These are phyloP conservation scores for Penicillium sp. DNA, from an alignment of 2,329 filamentous ascomycete genomes.

Conservation along the genomic window DNA sequence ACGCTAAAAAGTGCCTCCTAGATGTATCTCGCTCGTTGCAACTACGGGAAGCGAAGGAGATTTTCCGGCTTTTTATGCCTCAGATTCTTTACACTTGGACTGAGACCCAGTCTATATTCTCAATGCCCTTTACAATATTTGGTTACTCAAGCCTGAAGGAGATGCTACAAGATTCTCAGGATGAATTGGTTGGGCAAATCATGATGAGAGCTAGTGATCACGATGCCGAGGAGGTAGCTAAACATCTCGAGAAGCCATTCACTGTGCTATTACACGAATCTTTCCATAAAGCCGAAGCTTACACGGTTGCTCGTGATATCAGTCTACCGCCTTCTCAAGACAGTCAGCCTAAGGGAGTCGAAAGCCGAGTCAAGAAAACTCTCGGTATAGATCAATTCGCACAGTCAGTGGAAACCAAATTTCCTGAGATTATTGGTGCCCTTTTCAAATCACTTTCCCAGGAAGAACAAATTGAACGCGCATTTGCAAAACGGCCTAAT, in stretches of 20 bases:
- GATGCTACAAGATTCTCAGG: conserved; percentile 66
- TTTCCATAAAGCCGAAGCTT: conserved; percentile 77
- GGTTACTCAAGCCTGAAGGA: conserved; percentile 66
- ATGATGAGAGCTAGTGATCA: conserved; percentile 73
- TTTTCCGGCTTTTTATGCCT: conserved; percentile 81
- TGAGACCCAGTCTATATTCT: conserved; percentile 59
- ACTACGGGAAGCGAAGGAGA: conserved; percentile 61
- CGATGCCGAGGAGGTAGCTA: conserved; percentile 59
- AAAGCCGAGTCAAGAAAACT: conserved; percentile 63
- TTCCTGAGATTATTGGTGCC: conserved; percentile 70
- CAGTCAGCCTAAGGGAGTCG: conserved; percentile 52
- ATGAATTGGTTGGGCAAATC: conserved; percentile 75
- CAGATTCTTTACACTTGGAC: conserved; percentile 93
- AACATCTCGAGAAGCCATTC: conserved; percentile 52
- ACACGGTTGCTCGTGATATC: conserved; percentile 76
- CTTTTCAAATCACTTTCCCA: conserved; percentile 76
- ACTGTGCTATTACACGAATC: conserved; percentile 59
- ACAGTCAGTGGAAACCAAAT: conserved; percentile 62
- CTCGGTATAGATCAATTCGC: conserved; percentile 65
- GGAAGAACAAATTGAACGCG: conserved; percentile 68
- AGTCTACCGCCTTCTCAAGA: conserved; percentile 41
- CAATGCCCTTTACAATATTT: conserved; percentile 82
- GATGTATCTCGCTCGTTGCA: conserved; percentile 63
- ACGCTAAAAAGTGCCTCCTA: conserved; percentile 69
- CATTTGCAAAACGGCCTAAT: conserved; percentile 57